A percentile compares a stretch with the other conserved stretches of the same genome.
phyloP scores from a whole-genome alignment of 1,284 basidiomycete genomes.

The Ceratobasidium sp. region DNA sequence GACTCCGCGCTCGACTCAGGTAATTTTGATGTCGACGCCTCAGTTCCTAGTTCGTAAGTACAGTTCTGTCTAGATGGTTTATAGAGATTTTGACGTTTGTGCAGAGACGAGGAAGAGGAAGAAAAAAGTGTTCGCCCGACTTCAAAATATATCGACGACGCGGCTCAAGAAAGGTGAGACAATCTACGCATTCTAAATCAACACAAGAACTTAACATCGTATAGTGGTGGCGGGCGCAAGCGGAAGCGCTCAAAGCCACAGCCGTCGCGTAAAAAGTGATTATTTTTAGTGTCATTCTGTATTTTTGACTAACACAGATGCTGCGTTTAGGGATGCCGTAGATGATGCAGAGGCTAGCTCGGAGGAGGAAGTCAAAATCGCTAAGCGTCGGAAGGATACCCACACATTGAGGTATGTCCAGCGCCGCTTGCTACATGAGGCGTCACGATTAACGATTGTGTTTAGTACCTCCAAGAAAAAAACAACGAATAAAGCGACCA shows the following conservation, averaged over 20 bases:
- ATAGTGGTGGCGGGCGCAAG: background rate
- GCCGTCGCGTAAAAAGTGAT: background rate
- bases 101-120: background rate
- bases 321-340: background rate
- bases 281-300: background rate
- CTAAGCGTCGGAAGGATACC: background rate
- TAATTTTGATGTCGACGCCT: background rate
- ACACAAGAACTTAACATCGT: too few species aligned
- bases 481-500: too few species aligned
- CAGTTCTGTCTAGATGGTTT: too few species aligned
- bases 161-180: background rate
- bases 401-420: too few species aligned
- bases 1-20: background rate
- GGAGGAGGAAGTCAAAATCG: background rate
- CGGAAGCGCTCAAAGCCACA: background rate
- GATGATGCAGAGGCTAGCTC: background rate
- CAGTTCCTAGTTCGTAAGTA: background rate
- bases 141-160: constrained; percentile 6
- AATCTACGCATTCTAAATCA: too few species aligned
- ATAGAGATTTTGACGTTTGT: too few species aligned
- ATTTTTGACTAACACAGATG: background rate
- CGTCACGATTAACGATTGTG: background rate
- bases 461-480: background rate
- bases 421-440: too few species aligned
- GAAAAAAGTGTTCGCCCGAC: background rate